Percentiles rank a stretch among this genome's conserved stretches.
These are phyloP conservation scores for Mytilinidion resinicola DNA, from an alignment of 495 filamentous ascomycete species.

Conservation along the genomic window DNA sequence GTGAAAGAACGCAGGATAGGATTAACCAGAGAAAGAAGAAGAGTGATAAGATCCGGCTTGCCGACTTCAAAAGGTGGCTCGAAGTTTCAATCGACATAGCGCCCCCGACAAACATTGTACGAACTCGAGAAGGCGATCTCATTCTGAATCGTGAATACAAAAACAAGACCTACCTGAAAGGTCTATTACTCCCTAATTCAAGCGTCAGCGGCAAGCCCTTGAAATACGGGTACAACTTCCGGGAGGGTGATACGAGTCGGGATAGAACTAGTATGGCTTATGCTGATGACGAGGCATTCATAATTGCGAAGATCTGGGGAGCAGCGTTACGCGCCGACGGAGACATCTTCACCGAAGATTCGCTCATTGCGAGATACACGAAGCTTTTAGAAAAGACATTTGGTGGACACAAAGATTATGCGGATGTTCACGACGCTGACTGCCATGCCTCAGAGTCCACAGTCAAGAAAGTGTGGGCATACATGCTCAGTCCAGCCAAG, in stretches of 20 bases:
- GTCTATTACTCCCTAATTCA: not conserved
- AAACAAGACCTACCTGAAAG: not conserved
- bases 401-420: too few species aligned
- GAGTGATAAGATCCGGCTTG: not conserved
- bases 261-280: not conserved
- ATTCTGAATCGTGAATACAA: not conserved
- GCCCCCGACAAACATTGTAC: not conserved
- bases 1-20: not conserved
- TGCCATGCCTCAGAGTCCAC: too few species aligned
- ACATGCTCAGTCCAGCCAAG: too few species aligned
- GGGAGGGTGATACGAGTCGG: not conserved
- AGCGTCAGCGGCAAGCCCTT: not conserved
- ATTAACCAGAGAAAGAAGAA: not conserved
- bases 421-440: too few species aligned
- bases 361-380: too few species aligned
- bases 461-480: too few species aligned
- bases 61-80: not conserved
- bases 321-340: not conserved
- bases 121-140: not conserved
- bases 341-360: not conserved
- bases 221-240: conserved; percentile 5
- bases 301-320: conserved; percentile 1
- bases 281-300: not conserved
- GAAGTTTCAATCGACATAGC: conserved; percentile 5
- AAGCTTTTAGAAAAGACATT: too few species aligned